phyloP scores from a whole-genome alignment of 345 rosid genomes.

The Anacardium occidentale region DNA sequence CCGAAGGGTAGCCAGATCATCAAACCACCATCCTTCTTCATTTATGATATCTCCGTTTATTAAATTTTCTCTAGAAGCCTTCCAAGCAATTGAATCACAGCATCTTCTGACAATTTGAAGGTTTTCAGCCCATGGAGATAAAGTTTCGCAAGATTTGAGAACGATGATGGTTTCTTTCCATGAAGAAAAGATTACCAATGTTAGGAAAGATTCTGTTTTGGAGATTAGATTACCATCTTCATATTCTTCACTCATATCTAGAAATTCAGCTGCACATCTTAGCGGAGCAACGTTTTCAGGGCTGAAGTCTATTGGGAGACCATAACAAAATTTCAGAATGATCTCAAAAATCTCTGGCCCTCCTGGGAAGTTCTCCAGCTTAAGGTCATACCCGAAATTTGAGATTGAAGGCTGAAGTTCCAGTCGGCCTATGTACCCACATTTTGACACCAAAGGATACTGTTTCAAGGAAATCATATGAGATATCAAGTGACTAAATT shows the following conservation, averaged over 20 bases:
- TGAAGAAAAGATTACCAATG: conserved; percentile 69
- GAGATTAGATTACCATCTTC: conserved; percentile 80
- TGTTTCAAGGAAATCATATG: conserved; percentile 31
- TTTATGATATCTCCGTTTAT: conserved; percentile 27
- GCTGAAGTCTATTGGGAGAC: conserved; percentile 56
- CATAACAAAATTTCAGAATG: conserved; percentile 70
- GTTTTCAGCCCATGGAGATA: conserved; percentile 88
- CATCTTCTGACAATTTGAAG: conserved; percentile 84
- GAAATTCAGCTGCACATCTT: conserved; percentile 78
- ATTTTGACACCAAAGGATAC: conserved; percentile 81
- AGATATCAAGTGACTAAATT: no score
- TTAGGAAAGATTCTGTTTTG: conserved; percentile 84
- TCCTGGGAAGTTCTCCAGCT: conserved; percentile 78
- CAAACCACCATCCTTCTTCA: conserved; percentile 44
- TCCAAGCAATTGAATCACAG: conserved; percentile 75
- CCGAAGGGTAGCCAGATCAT: conserved; percentile 52
- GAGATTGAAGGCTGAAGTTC: conserved; percentile 65
- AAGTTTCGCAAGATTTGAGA: conserved; percentile 60
- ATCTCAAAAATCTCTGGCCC: conserved; percentile 70
- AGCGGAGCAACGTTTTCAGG: conserved; percentile 62
- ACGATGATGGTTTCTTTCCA: conserved; percentile 80
- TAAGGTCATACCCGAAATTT: conserved; percentile 46
- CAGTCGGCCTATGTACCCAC: conserved; percentile 67
- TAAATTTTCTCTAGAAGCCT: conserved; percentile 49
- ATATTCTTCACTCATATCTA: conserved; percentile 84